A percentile compares a stretch with the other conserved stretches of the same genome.
These are phyloP conservation scores for Spencermartinsiella europaea DNA, from an alignment of 805 yeast genomes.

Conservation along the genomic window DNA sequence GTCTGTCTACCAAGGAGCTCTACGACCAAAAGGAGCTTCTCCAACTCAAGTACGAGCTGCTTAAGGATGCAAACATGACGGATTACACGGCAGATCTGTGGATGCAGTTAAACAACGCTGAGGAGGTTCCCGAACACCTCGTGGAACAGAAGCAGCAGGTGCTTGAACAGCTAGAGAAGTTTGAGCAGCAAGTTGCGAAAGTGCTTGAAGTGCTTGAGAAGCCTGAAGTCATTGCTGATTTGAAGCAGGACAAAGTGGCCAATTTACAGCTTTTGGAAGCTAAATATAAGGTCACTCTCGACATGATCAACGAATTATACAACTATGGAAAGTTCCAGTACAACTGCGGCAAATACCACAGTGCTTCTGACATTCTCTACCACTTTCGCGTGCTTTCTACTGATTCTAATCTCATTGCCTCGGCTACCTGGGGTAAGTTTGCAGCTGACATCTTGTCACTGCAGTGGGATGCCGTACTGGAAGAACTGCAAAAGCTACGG, in stretches of 20 bases:
- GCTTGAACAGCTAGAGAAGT: slow-evolving; percentile 34
- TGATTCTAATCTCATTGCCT: slow-evolving; percentile 44
- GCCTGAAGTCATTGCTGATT: slow-evolving; percentile 46
- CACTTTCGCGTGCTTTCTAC: slow-evolving; percentile 54
- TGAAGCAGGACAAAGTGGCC: slow-evolving; percentile 52
- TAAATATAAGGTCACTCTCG: slow-evolving; percentile 39
- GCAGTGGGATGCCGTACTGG: slow-evolving; percentile 49
- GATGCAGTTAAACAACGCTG: slow-evolving; percentile 37
- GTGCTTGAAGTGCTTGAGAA: slow-evolving; percentile 43
- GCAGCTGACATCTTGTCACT: slow-evolving; percentile 53
- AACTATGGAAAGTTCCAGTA: slow-evolving; percentile 59
- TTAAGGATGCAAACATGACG: slow-evolving; percentile 55
- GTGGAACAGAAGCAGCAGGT: slow-evolving; percentile 31
- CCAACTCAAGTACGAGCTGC: slow-evolving; percentile 45
- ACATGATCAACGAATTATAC: slow-evolving; percentile 46
- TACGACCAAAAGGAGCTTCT: slow-evolving; percentile 44
- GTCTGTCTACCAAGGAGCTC: slow-evolving; percentile 38
- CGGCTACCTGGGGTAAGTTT: slow-evolving; percentile 67
- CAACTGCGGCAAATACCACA: slow-evolving; percentile 56
- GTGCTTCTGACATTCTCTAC: slow-evolving; percentile 53
- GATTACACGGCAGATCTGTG: slow-evolving; percentile 45
- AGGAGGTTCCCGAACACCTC: slow-evolving; percentile 40
- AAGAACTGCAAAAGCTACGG: slow-evolving; percentile 50
- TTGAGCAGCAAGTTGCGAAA: slow-evolving; percentile 40
- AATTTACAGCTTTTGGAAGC: slow-evolving; percentile 45